These are phyloP conservation scores for Pseudopyrenochaeta lycopersici DNA, from an alignment of 2,329 filamentous ascomycete species.

Conservation along the genomic window DNA sequence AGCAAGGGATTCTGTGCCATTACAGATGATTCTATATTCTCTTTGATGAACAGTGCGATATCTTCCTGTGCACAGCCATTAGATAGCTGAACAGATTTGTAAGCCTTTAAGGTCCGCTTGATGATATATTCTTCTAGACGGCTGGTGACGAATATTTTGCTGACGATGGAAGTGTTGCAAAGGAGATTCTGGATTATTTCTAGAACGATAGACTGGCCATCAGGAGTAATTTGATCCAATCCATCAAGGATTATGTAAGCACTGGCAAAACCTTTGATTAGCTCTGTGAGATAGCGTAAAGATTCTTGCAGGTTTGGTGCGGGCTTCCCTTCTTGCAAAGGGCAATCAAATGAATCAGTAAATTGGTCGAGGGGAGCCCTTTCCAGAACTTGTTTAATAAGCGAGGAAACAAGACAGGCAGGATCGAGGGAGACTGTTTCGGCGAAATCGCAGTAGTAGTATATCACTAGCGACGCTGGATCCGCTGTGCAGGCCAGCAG, in stretches of 20 bases:
- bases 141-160: conserved; percentile 24
- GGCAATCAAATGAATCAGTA: conserved; percentile 6
- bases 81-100: conserved; percentile 9
- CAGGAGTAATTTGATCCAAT: conserved; percentile 19
- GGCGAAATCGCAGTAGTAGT: conserved; percentile 28
- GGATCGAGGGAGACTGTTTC: conserved; percentile 17
- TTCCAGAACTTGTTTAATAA: conserved; percentile 22
- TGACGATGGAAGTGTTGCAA: neutral
- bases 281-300: neutral
- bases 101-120: neutral
- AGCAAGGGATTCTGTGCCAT: conserved; percentile 7
- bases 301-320: neutral
- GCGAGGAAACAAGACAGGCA: conserved; percentile 6
- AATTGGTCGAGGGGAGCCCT: conserved; percentile 12
- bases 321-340: conserved; percentile 1
- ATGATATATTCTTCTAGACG: conserved; percentile 19
- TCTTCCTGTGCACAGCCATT: conserved; percentile 1
- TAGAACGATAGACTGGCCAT: conserved; percentile 6
- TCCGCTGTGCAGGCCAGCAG: neutral
- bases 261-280: conserved; percentile 5
- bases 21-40: conserved; percentile 4
- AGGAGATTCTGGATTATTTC: conserved; percentile 7
- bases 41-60: conserved; percentile 15
- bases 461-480: conserved; percentile 5
- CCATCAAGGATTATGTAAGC: conserved; percentile 24